Evolutionary conservation across 805 yeast species (phyloP).

Genomic region (Ogataea pilisensis): DNA sequence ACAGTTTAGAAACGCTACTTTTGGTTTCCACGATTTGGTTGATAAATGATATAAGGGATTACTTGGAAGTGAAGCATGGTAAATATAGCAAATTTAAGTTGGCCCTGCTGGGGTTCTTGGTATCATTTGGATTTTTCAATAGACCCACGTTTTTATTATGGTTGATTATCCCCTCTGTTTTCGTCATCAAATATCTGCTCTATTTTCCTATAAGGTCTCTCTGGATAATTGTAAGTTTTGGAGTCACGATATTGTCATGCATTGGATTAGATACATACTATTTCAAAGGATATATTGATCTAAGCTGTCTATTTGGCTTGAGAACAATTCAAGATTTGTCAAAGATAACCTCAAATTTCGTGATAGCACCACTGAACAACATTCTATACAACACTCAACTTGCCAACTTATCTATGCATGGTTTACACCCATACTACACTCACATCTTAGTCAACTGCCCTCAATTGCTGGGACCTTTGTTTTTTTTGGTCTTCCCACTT

Average conservation of each 20-base stretch:
- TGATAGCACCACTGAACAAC: conserved; percentile 76
- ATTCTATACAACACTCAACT: conserved; percentile 59
- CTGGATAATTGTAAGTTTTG: conserved; percentile 35
- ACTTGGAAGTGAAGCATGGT: conserved; percentile 7
- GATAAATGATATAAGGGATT: conserved; percentile 33
- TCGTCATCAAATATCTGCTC: conserved; percentile 40
- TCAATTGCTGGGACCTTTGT: conserved; percentile 73
- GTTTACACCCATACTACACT: conserved; percentile 73
- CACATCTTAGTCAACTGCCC: conserved; percentile 78
- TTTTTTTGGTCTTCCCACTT: conserved; percentile 42
- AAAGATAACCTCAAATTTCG: conserved; percentile 22
- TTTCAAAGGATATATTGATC: conserved; percentile 14
- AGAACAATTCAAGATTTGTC: not conserved
- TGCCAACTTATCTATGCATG: conserved; percentile 69
- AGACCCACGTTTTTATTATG: conserved; percentile 81
- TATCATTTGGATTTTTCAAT: conserved; percentile 74
- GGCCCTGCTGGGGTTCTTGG: conserved; percentile 42
- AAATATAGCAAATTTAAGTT: conserved; percentile 11
- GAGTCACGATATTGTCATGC: conserved; percentile 32
- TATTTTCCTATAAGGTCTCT: conserved; percentile 30
- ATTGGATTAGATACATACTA: conserved; percentile 52
- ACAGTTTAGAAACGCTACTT: conserved; percentile 68
- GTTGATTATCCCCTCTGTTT: conserved; percentile 57
- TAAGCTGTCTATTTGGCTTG: not conserved
- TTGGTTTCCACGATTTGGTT: conserved; percentile 48